Conservation (phyloP, 768 basidiomycete genomes). For the Lactarius deliciosus region DNA sequence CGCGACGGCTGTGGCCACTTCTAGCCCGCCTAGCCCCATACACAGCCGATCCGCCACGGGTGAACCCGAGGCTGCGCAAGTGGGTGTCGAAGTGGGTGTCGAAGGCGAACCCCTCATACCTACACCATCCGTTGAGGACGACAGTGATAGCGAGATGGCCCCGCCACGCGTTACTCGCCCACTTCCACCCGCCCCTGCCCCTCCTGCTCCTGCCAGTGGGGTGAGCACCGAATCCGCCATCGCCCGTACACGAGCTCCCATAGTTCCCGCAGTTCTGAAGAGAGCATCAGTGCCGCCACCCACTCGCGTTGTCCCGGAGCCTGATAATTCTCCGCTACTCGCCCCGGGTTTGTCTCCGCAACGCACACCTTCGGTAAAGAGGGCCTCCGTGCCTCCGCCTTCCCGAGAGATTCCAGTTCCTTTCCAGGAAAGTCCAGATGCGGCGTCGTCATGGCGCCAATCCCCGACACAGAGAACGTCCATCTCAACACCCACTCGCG, state of each 20-base stretch:
- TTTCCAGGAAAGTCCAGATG: constrained; percentile 6
- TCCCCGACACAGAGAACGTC: constrained; percentile 22
- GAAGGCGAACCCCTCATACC: constrained; percentile 6
- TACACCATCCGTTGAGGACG: constrained; percentile 27
- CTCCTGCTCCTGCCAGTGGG: constrained; percentile 29
- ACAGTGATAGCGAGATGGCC: constrained; percentile 33
- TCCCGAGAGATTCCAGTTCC: constrained; percentile 14
- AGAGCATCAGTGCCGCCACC: constrained; percentile 27
- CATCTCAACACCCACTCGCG: constrained; percentile 21
- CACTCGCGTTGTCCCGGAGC: constrained; percentile 17
- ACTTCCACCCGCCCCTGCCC: constrained; percentile 38
- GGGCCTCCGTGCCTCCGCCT: constrained; percentile 21
- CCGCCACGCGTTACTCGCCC: constrained; percentile 37
- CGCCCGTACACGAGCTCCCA: constrained; percentile 1
- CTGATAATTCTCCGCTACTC: constrained; percentile 3
- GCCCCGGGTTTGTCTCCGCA: constrained; percentile 11
- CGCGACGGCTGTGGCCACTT: neutral
- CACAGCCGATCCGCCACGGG: constrained; percentile 8
- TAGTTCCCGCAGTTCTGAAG: constrained; percentile 16
- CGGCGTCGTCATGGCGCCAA: constrained; percentile 14
- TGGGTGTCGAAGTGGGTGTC: neutral
- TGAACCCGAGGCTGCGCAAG: constrained; percentile 5
- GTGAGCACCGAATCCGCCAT: constrained; percentile 19
- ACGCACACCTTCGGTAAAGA: constrained; percentile 12
- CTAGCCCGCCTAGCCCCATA: constrained; percentile 14